Base-by-base conservation (phyloP, 2,329 filamentous ascomycete genomes). In the Sclerotinia nivalis region DNA sequence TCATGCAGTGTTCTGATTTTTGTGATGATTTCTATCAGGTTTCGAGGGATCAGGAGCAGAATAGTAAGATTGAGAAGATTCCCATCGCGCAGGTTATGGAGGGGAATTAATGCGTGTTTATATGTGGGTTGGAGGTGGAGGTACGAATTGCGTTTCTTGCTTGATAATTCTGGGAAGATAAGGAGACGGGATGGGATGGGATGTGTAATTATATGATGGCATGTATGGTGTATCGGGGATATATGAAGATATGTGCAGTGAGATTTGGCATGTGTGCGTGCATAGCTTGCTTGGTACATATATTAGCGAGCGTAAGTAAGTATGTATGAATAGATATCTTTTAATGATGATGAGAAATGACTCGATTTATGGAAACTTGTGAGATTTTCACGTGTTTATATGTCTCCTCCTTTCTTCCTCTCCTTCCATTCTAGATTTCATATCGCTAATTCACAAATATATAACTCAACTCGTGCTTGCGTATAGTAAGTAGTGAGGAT, bases 1-100 rank as follows among this genome's bases (percentile, higher is more conserved):
- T 93, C 77, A 99, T 99, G 96, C 90, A 93, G 75, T 97, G 93
- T 79, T 90, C 89, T 34, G 95, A 99, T 75, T 98, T 97, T 78
- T 92, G 91, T 73, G 96, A 98, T 80, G 89, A 90, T 73, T 99
- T 97, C 79, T 98, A 92, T 81, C 88, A 93, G 6, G 92, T 99
- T 15, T 91, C 87, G 72, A 86, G 96, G 66, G 91, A 97, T 78
- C 88, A 91, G 75, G 88, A 87, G 76, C 94, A 97, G 82, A 95
- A 97, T 79, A 97, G 92, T 72, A 87, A 91, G 67, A 98, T 99
- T 79, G 88, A 91, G 79, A 86, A 69, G 18, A 34, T 49, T 47
- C 52, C 66, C 0, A 69, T 69, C 20, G 9, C 43, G 20, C 56
- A 64, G 34, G 66, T 69, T 10, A 69, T 69, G 66, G 66, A 69